Base-by-base conservation (phyloP, 305 asterid species). In the Fraxinus sp. region DNA sequence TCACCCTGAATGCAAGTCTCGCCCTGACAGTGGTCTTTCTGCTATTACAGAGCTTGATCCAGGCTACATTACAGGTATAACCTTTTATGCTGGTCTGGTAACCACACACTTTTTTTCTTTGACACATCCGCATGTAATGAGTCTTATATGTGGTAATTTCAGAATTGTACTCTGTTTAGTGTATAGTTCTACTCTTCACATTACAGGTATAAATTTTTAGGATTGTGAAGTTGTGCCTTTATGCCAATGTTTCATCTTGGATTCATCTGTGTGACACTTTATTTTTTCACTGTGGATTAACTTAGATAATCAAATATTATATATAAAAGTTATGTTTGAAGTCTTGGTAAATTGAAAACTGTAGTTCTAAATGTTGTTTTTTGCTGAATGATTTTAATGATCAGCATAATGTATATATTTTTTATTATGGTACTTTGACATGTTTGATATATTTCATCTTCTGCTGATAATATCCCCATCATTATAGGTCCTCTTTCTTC, bases 31-130 rank as follows among this genome's bases (percentile, higher is more conserved):
- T 72, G 99, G 98, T 82, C 98, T 96, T 87, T 96, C 99, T 86
- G 99, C 99, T 80, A 96, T 96, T 73, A 93, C 99, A 2, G 99
- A 96, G 94, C 97, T 96, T 80, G 98, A 95, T 89, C 99, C 99
- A 66, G 99, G 99, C 81, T 94, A 93, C 83, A 94, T 96, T 46
- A 96, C 99, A 57, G 99, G 99, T 93, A 88, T 35, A 76, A 7
- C 64, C 77, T 80, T 32, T 70, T 10, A 10, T 66, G 73, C 26
- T 66, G 72, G 0, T 76, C 36, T 33, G 70, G 75, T 43, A 1
- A 1, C 28, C 5, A 28, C 32, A 66, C 18, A 43, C 70, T 13
- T 77, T 13, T 71, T 68, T 68, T 11, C 36, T 68, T 68, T 68
- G 18, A 14, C 75, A 26, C 75, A 62, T 0, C 33, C 16, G 16